Evolutionary conservation across 768 basidiomycete species (phyloP).

Genomic region (Sarcodon aspratus): DNA sequence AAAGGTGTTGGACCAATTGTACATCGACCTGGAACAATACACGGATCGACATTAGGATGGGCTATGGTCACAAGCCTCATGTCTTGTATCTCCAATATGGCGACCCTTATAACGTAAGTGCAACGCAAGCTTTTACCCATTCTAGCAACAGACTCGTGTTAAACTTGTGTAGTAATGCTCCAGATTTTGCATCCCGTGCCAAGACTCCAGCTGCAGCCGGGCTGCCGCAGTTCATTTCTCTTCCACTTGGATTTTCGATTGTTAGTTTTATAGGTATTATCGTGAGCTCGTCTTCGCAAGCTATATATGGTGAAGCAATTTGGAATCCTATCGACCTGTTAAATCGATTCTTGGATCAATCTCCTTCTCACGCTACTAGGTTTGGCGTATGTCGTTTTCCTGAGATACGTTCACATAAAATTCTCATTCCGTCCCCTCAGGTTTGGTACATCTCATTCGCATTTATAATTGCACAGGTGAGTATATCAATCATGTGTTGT

Average conservation of each 20-base stretch:
- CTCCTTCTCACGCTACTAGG: slow-evolving; percentile 50
- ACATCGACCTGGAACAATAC: slow-evolving; percentile 46
- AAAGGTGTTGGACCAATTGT: slow-evolving; percentile 71
- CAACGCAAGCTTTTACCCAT: slow-evolving; percentile 4
- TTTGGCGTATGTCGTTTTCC: slow-evolving; percentile 41
- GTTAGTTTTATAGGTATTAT: slow-evolving; percentile 76
- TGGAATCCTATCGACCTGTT: slow-evolving; percentile 74
- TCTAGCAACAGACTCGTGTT: background rate
- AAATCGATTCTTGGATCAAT: slow-evolving; percentile 53
- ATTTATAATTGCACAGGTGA: slow-evolving; percentile 69
- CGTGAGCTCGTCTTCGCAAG: slow-evolving; percentile 65
- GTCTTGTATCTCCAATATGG: slow-evolving; percentile 75
- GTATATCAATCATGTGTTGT: slow-evolving; percentile 2
- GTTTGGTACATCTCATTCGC: slow-evolving; percentile 72
- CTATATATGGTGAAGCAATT: slow-evolving; percentile 67
- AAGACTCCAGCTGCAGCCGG: slow-evolving; percentile 44
- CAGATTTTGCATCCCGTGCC: slow-evolving; percentile 64
- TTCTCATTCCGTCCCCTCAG: slow-evolving; percentile 15
- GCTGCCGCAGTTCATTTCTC: slow-evolving; percentile 56
- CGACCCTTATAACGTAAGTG: slow-evolving; percentile 55
- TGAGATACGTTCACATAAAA: slow-evolving; percentile 6
- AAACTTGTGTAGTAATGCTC: slow-evolving; percentile 41
- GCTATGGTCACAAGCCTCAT: slow-evolving; percentile 61
- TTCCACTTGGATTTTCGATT: slow-evolving; percentile 63
- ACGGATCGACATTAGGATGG: slow-evolving; percentile 66